Conservation (phyloP, 805 yeast species). For the Komagataella pastoris region DNA sequence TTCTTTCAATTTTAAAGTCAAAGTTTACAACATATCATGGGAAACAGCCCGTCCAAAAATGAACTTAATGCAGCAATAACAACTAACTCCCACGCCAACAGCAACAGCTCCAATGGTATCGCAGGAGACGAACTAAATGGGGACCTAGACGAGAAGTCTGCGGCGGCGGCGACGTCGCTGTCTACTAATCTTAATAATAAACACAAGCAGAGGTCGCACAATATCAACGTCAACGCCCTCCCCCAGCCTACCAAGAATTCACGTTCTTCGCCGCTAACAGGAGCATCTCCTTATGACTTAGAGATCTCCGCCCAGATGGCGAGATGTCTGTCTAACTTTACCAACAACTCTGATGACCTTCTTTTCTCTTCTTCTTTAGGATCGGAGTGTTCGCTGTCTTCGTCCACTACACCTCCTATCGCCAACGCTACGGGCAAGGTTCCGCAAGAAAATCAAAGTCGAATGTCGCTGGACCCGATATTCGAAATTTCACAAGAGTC, state of each 20-base stretch:
- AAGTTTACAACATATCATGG: slow-evolving; percentile 9
- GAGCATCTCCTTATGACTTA: slow-evolving; percentile 13
- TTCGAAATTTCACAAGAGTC: slow-evolving; percentile 20
- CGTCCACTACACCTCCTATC: neutral
- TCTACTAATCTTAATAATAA: slow-evolving; percentile 1
- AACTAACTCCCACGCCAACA: slow-evolving; percentile 5
- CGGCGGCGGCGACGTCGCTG: slow-evolving; percentile 1
- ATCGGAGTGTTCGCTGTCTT: neutral
- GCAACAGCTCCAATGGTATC: slow-evolving; percentile 4
- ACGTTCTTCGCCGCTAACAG: slow-evolving; percentile 7
- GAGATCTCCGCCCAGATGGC: slow-evolving; percentile 37
- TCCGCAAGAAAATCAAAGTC: slow-evolving; percentile 12
- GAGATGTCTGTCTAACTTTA: slow-evolving; percentile 13
- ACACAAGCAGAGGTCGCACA: slow-evolving; percentile 1
- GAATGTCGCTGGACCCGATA: slow-evolving; percentile 11
- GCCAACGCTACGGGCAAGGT: neutral
- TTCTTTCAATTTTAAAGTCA: neutral
- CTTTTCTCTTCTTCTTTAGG: slow-evolving; percentile 22
- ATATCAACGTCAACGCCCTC: slow-evolving; percentile 1
- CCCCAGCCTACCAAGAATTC: slow-evolving; percentile 1
- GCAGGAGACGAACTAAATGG: slow-evolving; percentile 3
- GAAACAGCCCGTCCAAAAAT: slow-evolving; percentile 26
- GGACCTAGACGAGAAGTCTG: slow-evolving; percentile 4
- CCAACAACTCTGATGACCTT: neutral
- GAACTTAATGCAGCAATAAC: slow-evolving; percentile 11